Evolutionary conservation across 2,329 filamentous ascomycete species (phyloP).

Genomic region (Talaromyces amestolkiae): DNA sequence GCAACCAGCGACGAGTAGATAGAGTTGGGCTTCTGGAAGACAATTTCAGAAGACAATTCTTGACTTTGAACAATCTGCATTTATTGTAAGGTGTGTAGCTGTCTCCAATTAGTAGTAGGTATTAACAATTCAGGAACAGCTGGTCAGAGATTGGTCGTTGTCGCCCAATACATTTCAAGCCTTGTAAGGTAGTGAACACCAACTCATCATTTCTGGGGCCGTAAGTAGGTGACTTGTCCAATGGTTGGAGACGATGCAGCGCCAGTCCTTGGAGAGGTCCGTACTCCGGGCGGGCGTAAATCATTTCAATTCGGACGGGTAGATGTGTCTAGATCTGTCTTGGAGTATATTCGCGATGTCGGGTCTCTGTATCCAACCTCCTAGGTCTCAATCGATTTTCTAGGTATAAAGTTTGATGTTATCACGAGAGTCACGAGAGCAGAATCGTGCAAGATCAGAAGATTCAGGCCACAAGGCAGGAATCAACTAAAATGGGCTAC

Average conservation of each 20-base stretch:
- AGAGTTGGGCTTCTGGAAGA: neutral
- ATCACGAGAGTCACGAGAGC: neutral
- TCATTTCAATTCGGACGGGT: constrained; percentile 3
- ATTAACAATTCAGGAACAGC: constrained; percentile 15
- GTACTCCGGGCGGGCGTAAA: neutral
- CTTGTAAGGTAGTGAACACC: neutral
- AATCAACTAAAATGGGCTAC: neutral
- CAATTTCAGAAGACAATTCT: neutral
- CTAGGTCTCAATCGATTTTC: no score
- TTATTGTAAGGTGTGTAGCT: neutral
- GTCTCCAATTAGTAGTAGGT: neutral
- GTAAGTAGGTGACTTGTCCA: neutral
- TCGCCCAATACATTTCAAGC: constrained; percentile 10
- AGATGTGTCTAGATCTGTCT: neutral
- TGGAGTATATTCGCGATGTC: neutral
- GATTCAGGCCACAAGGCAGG: constrained; percentile 10
- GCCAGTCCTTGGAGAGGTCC: neutral
- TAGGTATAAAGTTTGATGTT: neutral
- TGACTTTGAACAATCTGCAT: neutral
- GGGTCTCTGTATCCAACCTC: no score
- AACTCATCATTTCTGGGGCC: neutral
- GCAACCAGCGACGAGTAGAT: neutral
- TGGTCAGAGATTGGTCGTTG: constrained; percentile 7
- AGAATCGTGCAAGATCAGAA: neutral
- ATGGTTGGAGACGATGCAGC: neutral